Percentiles rank a stretch among this genome's conserved stretches.
phyloP scores from a whole-genome alignment of 2,329 filamentous ascomycete species.

The Monilinia fructicola region DNA sequence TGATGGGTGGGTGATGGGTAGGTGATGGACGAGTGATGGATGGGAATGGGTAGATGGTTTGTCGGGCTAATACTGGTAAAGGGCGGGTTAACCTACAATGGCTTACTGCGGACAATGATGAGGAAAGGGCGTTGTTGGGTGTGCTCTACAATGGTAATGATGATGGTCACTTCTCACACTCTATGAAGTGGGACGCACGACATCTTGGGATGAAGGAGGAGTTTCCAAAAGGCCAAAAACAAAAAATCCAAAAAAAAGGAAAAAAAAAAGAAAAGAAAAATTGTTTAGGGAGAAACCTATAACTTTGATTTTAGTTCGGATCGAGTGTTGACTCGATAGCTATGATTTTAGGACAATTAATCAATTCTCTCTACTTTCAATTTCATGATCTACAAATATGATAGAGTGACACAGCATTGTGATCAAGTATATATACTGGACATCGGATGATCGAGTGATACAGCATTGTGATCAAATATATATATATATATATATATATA shows the following conservation, averaged over 20 bases:
- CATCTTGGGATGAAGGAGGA: conserved; percentile 31
- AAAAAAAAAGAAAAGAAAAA: conserved; percentile 32
- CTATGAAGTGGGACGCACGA: conserved; percentile 33
- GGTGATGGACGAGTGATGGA: conserved; percentile 27
- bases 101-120: conserved; percentile 18
- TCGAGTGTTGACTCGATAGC: conserved; percentile 34
- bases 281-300: conserved; percentile 29
- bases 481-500: too few relatives aligned
- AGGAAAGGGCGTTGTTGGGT: conserved; percentile 27
- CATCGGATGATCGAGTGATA: too few relatives aligned
- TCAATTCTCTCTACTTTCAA: conserved; percentile 27
- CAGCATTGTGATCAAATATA: too few relatives aligned
- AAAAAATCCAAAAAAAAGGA: not conserved
- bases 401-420: conserved; percentile 8
- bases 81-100: conserved; percentile 22
- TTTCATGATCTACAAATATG: conserved; percentile 16
- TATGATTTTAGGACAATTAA: conserved; percentile 31
- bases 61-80: conserved; percentile 28
- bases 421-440: not conserved
- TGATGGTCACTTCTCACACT: conserved; percentile 36
- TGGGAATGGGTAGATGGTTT: conserved; percentile 15
- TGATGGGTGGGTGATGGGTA: conserved; percentile 26
- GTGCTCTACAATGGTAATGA: conserved; percentile 30
- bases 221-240: not conserved
- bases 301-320: conserved; percentile 30